Evolutionary conservation across 768 basidiomycete species (phyloP), one percentile per base, ranked within the genome.

Genomic region (Leccinum ochraceum): DNA sequence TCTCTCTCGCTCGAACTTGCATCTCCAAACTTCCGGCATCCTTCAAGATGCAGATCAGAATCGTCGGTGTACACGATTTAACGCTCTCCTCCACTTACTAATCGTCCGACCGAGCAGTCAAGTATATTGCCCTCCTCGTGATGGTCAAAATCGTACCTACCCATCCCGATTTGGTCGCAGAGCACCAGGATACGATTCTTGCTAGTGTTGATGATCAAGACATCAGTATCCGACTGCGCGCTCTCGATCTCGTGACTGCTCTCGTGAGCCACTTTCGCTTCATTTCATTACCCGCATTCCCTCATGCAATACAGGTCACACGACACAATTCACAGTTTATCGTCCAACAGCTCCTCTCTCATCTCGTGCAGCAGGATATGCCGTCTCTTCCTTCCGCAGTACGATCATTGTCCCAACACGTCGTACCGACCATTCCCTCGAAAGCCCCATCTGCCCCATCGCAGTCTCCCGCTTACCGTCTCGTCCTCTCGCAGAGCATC

Each of bases 11-110:
- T 6, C 81, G 81, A 60, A 86, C 88, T 11, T 99, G 97, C 67
- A 93, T 96, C 39, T 91, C 94, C 30, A 99, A 99, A 74, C 81
- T 99, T 39, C 92, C 94, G 22, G 85, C 85, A 30, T 98, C 74
- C 82, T 98, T 53, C 82, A 94, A 71, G 95, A 98, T 74, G 76
- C 87, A 50, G 97, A 99, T 75, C 97, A 98, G 75, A 99, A 99
- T 69, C 75, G 96, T 98, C 75, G 69, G 95, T 80, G 57, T 61
- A 44, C n/a, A 54, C 63, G 52, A 60, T 62, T 61, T 64, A 58
- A 50, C 53, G 26, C 37, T 61, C 54, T 49, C 34, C 14, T 63
- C 34, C 42, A 57, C 34, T 60, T 56, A 63, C 65, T 73, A 59
- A 58, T 65, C 54, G 48, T 56, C 57, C 62, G 57, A 57, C 57